phyloP scores from a whole-genome alignment of 495 filamentous ascomycete species.

The Xylaria nigripes region DNA sequence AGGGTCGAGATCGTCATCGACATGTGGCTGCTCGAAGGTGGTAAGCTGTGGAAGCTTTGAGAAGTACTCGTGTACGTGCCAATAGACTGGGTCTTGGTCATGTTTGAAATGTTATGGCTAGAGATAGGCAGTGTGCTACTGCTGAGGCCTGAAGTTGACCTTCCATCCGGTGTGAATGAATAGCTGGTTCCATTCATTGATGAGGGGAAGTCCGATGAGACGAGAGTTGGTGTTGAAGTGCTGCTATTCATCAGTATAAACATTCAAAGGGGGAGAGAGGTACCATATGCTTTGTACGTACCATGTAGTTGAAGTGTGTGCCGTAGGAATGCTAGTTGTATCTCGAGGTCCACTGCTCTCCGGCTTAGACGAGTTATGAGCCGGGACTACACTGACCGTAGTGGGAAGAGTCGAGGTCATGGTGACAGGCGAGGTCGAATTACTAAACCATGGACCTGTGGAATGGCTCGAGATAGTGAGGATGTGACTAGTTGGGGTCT shows the following conservation, averaged over 20 bases:
- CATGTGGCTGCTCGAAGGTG: not conserved
- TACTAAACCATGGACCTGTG: conserved; percentile 2
- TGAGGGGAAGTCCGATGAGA: not conserved
- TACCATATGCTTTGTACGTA: not conserved
- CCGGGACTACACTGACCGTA: not conserved
- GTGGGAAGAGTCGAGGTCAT: not conserved
- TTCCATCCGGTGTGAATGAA: not conserved
- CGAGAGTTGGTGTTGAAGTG: not conserved
- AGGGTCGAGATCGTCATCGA: not conserved
- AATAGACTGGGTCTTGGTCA: not conserved
- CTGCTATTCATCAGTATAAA: not conserved
- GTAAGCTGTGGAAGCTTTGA: not conserved
- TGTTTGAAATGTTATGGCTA: not conserved
- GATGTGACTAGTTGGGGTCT: not conserved
- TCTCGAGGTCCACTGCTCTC: not conserved
- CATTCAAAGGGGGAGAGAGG: not conserved
- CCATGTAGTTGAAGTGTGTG: not conserved
- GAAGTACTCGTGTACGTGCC: not conserved
- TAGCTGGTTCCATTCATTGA: not conserved
- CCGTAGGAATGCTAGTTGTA: not conserved
- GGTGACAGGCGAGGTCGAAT: not conserved
- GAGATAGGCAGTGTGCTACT: not conserved
- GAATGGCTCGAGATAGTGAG: not conserved
- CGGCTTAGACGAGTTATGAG: not conserved
- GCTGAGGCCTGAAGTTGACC: not conserved